Evolutionary conservation across 2,329 filamentous ascomycete genomes (phyloP), one percentile per base, ranked within the genome.

Genomic region (Geoglossum cookeanum): DNA sequence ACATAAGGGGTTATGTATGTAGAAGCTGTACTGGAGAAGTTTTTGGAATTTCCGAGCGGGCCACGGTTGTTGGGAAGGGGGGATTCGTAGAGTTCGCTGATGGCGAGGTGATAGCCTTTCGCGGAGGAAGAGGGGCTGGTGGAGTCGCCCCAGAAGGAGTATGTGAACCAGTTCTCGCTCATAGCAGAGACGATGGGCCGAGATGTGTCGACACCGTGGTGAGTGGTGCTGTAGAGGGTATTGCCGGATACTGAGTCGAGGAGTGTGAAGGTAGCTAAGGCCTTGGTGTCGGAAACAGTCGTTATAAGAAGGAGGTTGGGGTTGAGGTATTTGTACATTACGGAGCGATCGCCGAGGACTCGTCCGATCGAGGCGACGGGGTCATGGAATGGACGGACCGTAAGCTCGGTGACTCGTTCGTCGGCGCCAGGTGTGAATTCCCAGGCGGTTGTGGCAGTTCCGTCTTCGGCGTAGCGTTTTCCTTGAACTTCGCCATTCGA

Each of bases 311-410:
- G 75, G 5, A 87, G 78, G 69, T 94, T 96, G 0, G 87, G 81
- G 71, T 94, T 95, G 45, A 98, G 73, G 67, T 97, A 97, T 72
- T 98, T 98, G 79, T 98, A 98, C 61, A 91, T 79, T 53, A 98
- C 92, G n/a, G 83, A 83, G 48, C 92, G 81, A 65, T 98, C 85
- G 30, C 89, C 90, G 27, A 98, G 78, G 1, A 97, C 92, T 59
- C 87, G 88, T 8, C 92, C 92, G 63, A 98, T 95, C 0, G 92
- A 97, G 2, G 92, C 91, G 53, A 97, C 83, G 0, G 88, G 88
- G 63, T 98, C 90, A 61, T 91, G 84, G 1, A 78, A 66, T 8
- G 87, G 82, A 53, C 83, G 78, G 17, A 82, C 76, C 1, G 82
- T 83, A 44, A 92, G 75, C 49, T 77, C 73, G 5, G 83, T 73